Conservation (phyloP, 768 basidiomycete species). For the Hygrophoropsis aurantiaca region DNA sequence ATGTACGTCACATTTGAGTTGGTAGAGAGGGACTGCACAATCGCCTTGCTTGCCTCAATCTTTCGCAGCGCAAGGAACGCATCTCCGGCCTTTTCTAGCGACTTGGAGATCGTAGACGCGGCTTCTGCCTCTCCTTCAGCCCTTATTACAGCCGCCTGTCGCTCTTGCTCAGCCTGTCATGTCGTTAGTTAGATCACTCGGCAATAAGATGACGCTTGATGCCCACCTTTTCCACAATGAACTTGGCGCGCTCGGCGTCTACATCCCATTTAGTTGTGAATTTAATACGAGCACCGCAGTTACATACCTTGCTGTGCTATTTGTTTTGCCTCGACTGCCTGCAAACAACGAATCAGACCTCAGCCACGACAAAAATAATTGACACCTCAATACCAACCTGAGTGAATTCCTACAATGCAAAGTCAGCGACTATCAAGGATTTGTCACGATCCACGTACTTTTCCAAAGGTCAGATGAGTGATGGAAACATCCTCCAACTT, state of each 20-base stretch:
- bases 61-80: constrained; percentile 93
- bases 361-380: not conserved
- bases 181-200: constrained; percentile 17
- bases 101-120: constrained; percentile 86
- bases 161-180: constrained; percentile 92
- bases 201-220: not conserved
- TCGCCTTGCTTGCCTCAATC: constrained; percentile 98
- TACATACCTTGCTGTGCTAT: constrained; percentile 93
- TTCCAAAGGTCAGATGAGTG: constrained; percentile 86
- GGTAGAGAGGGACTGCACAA: constrained; percentile 76
- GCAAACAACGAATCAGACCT: constrained; percentile 12
- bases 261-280: constrained; percentile 14
- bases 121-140: constrained; percentile 99
- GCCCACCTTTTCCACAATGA: constrained; percentile 94
- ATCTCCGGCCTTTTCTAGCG: constrained; percentile 92
- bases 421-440: constrained; percentile 1
- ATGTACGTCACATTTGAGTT: constrained; percentile 91
- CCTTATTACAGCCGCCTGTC: constrained; percentile 96
- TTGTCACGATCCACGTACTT: constrained; percentile 42
- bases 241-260: constrained; percentile 99
- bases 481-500: constrained; percentile 97
- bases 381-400: constrained; percentile 39
- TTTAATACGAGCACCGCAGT: not conserved
- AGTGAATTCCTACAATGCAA: constrained; percentile 73
- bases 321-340: constrained; percentile 99